Evolutionary conservation across 306 rosid species (phyloP), one percentile per base, ranked within the genome.

Genomic region (Aeschynomene evenia): DNA sequence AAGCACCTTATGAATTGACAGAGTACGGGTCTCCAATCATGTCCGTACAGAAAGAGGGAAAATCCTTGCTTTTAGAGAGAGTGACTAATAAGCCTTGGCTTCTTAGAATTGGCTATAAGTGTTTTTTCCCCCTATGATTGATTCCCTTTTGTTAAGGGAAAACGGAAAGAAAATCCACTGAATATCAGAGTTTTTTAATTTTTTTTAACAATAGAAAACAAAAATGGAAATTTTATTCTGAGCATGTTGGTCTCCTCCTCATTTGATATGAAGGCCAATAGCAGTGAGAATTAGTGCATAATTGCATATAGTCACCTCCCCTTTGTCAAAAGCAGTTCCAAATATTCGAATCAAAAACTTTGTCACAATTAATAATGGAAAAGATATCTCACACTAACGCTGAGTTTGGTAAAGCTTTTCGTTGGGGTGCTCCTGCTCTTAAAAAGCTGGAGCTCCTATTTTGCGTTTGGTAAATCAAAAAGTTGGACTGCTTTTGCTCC

Each of bases 41-140:
- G 71, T 66, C 71, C 71, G 71, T 66, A 65, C 71, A 29, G 15
- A 31, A 56, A 49, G 31, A 51, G 18, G 15, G 5, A 45, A 45
- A 45, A 33, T 33, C 1, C 9, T 37, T 24, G 19, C 37, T 54
- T 37, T 37, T 2, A n/a, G 20, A 4, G n/a, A n/a, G n/a, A n/a
- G n/a, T n/a, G n/a, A n/a, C n/a, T n/a, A n/a, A n/a, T n/a, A n/a
- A n/a, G n/a, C n/a, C n/a, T n/a, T n/a, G n/a, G 15, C 20, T 45
- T n/a, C 1, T 7, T 45, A 45, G 51, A 16, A 45, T 45, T 16
- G 51, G 20, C 21, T 16, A n/a, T 7, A 6, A 14, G 8, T 3
- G 11, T 43, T 43, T 43, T 43, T 45, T 1, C 19, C 10, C 19
- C 12, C 1, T 45, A 45, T 5, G 43, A 37, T 37, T 5, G 43